Evolutionary conservation across 2,329 filamentous ascomycete species (phyloP).

Genomic region (Aspergillus hortae): DNA sequence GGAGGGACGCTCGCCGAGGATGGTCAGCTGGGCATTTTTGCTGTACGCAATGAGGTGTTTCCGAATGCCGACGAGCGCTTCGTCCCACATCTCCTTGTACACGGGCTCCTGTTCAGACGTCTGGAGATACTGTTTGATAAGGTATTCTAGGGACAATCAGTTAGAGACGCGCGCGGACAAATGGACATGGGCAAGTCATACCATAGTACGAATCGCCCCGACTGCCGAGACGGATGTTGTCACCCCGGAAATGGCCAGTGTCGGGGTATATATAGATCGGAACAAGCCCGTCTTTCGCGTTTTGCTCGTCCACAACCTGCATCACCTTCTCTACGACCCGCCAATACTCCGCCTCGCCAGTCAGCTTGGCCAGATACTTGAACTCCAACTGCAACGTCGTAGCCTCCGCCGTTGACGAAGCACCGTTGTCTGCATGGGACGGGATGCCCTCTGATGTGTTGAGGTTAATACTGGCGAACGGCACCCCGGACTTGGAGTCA

Average conservation of each 20-base stretch:
- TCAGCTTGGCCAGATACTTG: slow-evolving; percentile 94
- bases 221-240: slow-evolving; percentile 87
- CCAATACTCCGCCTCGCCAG: slow-evolving; percentile 91
- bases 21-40: slow-evolving; percentile 72
- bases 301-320: slow-evolving; percentile 80
- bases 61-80: slow-evolving; percentile 77
- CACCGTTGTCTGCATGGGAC: slow-evolving; percentile 80
- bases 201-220: slow-evolving; percentile 94
- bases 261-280: slow-evolving; percentile 87
- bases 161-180: no score
- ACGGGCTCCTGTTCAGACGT: slow-evolving; percentile 81
- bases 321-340: slow-evolving; percentile 88
- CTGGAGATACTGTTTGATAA: slow-evolving; percentile 97
- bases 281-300: slow-evolving; percentile 73
- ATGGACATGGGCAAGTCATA: slow-evolving; percentile 17
- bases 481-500: slow-evolving; percentile 79
- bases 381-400: slow-evolving; percentile 92
- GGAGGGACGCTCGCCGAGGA: slow-evolving; percentile 78
- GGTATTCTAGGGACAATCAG: slow-evolving; percentile 61
- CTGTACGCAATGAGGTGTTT: slow-evolving; percentile 93
- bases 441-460: slow-evolving; percentile 70
- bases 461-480: slow-evolving; percentile 86
- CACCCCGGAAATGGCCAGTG: slow-evolving; percentile 72
- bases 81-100: slow-evolving; percentile 90
- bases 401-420: slow-evolving; percentile 90